phyloP scores from a whole-genome alignment of 2,329 filamentous ascomycete genomes.

The Diaporthe aspalathi region DNA sequence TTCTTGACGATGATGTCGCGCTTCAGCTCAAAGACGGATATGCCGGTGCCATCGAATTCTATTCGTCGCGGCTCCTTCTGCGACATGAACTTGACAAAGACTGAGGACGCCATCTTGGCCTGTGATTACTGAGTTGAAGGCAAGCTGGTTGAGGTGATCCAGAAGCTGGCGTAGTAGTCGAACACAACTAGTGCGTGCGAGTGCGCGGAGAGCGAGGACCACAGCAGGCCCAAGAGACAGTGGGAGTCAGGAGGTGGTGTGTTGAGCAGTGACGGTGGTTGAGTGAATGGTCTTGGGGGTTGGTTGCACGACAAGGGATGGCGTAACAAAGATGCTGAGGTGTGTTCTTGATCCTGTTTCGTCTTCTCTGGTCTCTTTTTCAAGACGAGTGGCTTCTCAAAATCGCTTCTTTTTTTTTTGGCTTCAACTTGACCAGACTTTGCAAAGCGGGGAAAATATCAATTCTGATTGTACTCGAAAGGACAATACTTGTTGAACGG shows the following conservation, averaged over 20 bases:
- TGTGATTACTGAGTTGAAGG: constrained; percentile 34
- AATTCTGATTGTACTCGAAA: constrained; percentile 64
- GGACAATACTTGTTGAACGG: constrained; percentile 47
- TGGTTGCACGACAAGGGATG: constrained; percentile 29
- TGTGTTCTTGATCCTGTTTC: constrained; percentile 40
- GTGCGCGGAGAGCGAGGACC: constrained; percentile 22
- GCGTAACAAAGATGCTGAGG: constrained; percentile 34
- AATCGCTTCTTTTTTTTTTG: constrained; percentile 40
- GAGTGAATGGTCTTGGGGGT: constrained; percentile 27
- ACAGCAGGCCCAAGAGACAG: constrained; percentile 28
- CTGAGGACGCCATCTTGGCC: constrained; percentile 87
- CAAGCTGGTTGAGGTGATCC: neutral
- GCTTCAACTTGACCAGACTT: constrained; percentile 45
- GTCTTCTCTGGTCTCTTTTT: constrained; percentile 41
- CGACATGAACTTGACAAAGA: constrained; percentile 99
- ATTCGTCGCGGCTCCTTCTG: constrained; percentile 95
- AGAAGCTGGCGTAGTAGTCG: constrained; percentile 29
- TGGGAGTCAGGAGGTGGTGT: constrained; percentile 39
- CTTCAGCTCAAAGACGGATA: constrained; percentile 98
- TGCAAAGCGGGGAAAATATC: constrained; percentile 55
- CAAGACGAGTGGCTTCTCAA: constrained; percentile 40
- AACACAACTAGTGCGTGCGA: constrained; percentile 17
- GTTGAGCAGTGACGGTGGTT: constrained; percentile 37
- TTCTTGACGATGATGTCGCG: constrained; percentile 97
- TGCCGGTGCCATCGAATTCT: constrained; percentile 96